phyloP scores from a whole-genome alignment of 2,329 filamentous ascomycete species.

The Colletotrichum nymphaeae region DNA sequence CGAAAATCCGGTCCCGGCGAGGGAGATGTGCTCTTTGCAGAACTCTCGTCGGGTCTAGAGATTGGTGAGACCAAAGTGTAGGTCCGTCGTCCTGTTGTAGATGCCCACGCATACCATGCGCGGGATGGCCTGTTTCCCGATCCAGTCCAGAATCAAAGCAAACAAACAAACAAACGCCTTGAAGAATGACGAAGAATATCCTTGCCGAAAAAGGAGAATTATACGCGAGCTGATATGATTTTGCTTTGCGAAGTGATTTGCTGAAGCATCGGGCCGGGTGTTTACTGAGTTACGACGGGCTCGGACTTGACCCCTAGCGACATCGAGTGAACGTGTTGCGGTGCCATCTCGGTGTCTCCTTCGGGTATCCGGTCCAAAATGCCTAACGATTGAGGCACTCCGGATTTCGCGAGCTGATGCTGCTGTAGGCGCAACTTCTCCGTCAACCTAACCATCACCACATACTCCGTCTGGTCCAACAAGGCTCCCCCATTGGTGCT shows the following conservation, averaged over 20 bases:
- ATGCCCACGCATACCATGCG: background rate
- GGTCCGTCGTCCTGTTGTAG: conserved; percentile 22
- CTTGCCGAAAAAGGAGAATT: background rate
- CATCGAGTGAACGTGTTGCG: conserved; percentile 34
- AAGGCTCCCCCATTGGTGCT: conserved; percentile 73
- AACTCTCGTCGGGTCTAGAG: conserved; percentile 32
- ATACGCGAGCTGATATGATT: background rate
- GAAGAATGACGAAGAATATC: background rate
- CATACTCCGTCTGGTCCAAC: conserved; percentile 81
- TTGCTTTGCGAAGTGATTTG: background rate
- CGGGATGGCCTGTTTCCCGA: background rate
- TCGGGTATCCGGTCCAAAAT: conserved; percentile 67
- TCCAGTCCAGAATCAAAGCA: conserved; percentile 19
- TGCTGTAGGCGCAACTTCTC: conserved; percentile 84
- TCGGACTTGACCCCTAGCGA: conserved; percentile 46
- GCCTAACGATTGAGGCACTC: conserved; percentile 51
- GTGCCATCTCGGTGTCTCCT: conserved; percentile 63
- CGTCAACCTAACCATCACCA: conserved; percentile 83
- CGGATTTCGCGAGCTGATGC: conserved; percentile 45
- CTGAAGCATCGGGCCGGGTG: background rate
- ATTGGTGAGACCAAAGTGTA: conserved; percentile 23
- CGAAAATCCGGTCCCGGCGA: conserved; percentile 26
- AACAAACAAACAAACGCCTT: conserved; percentile 17
- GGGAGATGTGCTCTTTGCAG: conserved; percentile 29
- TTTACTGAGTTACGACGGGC: conserved; percentile 45